Conservation (phyloP, 2,329 filamentous ascomycete genomes). For the Fusarium palustre region DNA sequence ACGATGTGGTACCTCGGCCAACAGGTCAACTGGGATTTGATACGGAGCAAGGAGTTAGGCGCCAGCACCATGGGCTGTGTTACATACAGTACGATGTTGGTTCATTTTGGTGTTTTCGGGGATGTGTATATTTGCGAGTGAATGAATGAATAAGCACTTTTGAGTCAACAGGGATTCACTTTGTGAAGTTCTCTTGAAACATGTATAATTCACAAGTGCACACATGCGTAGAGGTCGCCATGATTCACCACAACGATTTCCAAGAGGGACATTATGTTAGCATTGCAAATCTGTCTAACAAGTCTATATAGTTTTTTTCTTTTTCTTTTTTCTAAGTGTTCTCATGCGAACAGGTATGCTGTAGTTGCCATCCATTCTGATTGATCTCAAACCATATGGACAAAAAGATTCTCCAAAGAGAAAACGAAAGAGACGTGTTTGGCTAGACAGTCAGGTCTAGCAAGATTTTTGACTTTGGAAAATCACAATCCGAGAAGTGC, state of each 20-base stretch:
- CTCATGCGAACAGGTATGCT: background rate
- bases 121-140: constrained; percentile 4
- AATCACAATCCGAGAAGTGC: constrained; percentile 68
- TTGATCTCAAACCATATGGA: constrained; percentile 17
- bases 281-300: background rate
- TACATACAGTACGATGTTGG: background rate
- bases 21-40: background rate
- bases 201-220: background rate
- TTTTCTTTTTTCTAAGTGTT: background rate
- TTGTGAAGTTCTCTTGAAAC: background rate
- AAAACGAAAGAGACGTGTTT: constrained; percentile 37
- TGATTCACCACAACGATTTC: background rate
- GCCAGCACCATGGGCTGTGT: background rate
- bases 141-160: background rate
- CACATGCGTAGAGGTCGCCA: no score
- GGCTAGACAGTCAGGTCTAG: background rate
- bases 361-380: background rate
- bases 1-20: constrained; percentile 16
- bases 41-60: constrained; percentile 25
- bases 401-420: constrained; percentile 31
- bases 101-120: constrained; percentile 1
- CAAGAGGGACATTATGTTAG: constrained; percentile 1
- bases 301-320: constrained; percentile 28
- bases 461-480: background rate
- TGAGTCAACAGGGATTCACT: background rate